These are phyloP conservation scores for Penicillium sp. DNA, from an alignment of 2,329 filamentous ascomycete genomes.

Conservation along the genomic window DNA sequence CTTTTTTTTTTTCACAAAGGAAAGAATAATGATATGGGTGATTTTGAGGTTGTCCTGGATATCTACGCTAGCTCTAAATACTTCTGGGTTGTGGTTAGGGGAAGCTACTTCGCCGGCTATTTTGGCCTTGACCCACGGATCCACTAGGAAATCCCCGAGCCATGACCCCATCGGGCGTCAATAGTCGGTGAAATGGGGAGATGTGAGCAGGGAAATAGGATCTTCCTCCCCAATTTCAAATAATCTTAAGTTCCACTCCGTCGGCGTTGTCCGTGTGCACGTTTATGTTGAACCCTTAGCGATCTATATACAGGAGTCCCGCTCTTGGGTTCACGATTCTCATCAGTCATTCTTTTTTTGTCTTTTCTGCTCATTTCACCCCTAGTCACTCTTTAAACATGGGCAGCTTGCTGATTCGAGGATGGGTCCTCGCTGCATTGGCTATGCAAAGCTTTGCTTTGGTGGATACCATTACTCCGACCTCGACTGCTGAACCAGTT, in stretches of 20 bases:
- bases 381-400: background rate
- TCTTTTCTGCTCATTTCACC: background rate
- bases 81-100: background rate
- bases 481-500: background rate
- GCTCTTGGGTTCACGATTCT: background rate
- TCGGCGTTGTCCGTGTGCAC: background rate
- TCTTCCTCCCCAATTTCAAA: background rate
- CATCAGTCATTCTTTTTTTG: conserved; percentile 2
- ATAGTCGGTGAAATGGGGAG: background rate
- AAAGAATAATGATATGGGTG: background rate
- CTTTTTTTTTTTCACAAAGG: background rate
- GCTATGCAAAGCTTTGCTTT: background rate
- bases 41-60: background rate
- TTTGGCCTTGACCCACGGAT: background rate
- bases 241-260: background rate
- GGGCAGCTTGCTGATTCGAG: conserved; percentile 2
- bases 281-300: background rate
- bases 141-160: background rate
- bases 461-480: background rate
- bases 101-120: background rate
- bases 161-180: background rate
- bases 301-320: background rate
- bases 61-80: background rate
- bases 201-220: background rate
- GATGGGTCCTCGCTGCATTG: conserved; percentile 4